These are phyloP conservation scores for Bolboschoenoplectus hybrid DNA, from an alignment of 202 grass and related monocot species.

Conservation along the genomic window DNA sequence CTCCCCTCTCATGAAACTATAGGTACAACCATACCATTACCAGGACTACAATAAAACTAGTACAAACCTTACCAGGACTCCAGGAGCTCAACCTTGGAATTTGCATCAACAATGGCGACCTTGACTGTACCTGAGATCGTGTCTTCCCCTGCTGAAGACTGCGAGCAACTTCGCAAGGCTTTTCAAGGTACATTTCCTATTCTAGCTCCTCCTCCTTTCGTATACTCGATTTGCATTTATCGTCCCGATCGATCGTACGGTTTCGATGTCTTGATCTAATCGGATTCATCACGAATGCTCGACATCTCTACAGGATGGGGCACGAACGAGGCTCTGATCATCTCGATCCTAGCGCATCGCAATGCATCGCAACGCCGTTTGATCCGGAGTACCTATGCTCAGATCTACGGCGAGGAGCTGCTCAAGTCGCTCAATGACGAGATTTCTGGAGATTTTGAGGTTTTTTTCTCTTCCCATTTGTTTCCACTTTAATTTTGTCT, in stretches of 20 bases:
- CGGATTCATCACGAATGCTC: background rate
- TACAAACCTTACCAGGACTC: background rate
- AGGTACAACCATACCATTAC: background rate
- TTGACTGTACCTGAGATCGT: slow-evolving; percentile 54
- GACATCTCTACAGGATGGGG: slow-evolving; percentile 64
- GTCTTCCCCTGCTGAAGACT: slow-evolving; percentile 63
- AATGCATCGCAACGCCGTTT: slow-evolving; percentile 66
- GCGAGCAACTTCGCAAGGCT: slow-evolving; percentile 91
- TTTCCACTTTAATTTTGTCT: background rate
- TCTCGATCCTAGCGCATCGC: slow-evolving; percentile 90
- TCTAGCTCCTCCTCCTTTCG: no score
- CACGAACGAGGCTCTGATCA: slow-evolving; percentile 87
- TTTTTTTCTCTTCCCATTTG: slow-evolving; percentile 4
- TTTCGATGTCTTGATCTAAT: slow-evolving; percentile 27
- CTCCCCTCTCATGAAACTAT: no score
- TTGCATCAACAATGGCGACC: slow-evolving; percentile 56
- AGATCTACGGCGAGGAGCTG: slow-evolving; percentile 72
- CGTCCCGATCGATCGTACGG: slow-evolving; percentile 30
- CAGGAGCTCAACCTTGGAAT: background rate
- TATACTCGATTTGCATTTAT: background rate
- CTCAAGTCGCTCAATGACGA: slow-evolving; percentile 84
- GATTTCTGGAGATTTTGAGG: slow-evolving; percentile 94
- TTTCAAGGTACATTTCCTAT: slow-evolving; percentile 52
- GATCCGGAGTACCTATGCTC: slow-evolving; percentile 67
- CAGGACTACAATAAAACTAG: background rate